Evolutionary conservation across 441 rosid species (phyloP).

Genomic region (Arabidopsis hybrid): DNA sequence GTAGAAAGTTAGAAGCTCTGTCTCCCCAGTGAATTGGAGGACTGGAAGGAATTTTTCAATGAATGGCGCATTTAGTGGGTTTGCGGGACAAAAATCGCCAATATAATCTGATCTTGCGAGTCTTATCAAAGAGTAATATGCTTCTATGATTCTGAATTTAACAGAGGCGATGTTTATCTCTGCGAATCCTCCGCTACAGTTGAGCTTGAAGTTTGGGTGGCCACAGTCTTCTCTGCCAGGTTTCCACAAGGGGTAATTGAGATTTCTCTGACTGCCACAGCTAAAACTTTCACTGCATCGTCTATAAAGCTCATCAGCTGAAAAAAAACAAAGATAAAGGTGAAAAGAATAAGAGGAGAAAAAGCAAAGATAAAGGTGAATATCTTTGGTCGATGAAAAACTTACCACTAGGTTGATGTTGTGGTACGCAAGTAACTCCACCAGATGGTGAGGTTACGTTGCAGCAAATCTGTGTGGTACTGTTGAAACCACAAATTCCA

Average conservation of each 20-base stretch:
- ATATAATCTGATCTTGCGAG: constrained; percentile 42
- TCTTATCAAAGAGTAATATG: background rate
- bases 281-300: background rate
- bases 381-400: background rate
- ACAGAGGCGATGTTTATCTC: constrained; percentile 21
- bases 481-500: constrained; percentile 52
- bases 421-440: background rate
- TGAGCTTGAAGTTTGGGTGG: constrained; percentile 34
- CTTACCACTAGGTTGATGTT: constrained; percentile 1
- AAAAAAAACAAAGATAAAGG: background rate
- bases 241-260: background rate
- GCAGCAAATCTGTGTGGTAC: constrained; percentile 17
- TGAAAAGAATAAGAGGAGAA: background rate
- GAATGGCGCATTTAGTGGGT: constrained; percentile 11
- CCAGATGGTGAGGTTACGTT: constrained; percentile 13
- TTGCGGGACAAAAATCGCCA: constrained; percentile 42
- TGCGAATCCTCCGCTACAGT: background rate
- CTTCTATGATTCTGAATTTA: background rate
- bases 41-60: background rate
- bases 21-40: background rate
- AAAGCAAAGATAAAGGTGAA: background rate
- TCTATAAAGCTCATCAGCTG: background rate
- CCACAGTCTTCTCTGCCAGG: constrained; percentile 34
- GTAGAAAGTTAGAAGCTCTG: constrained; percentile 39
- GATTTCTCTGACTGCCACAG: background rate